Percentiles rank a stretch among this genome's conserved stretches.
phyloP scores from a whole-genome alignment of 768 basidiomycete genomes.

The Cystoderma amianthinum region DNA sequence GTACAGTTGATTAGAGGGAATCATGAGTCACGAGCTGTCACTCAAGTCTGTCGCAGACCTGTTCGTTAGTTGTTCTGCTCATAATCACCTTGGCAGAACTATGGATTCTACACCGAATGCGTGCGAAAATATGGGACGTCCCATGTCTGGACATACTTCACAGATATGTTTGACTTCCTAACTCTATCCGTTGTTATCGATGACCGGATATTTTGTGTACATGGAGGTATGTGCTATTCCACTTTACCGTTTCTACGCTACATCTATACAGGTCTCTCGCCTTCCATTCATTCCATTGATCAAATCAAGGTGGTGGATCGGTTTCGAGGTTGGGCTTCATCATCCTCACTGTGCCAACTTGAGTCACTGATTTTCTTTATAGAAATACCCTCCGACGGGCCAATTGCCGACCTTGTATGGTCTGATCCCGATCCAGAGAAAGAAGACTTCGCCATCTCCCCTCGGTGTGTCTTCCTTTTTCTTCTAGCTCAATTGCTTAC shows the following conservation, averaged over 20 bases:
- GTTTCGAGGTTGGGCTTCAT: conserved; percentile 67
- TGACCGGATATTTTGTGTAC: conserved; percentile 98
- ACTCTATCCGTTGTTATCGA: conserved; percentile 98
- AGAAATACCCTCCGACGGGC: conserved; percentile 99
- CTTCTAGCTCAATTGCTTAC: conserved; percentile 8
- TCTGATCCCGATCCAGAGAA: conserved; percentile 99
- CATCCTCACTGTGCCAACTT: too few species aligned
- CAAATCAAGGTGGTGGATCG: conserved; percentile 99
- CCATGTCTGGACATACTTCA: conserved; percentile 98
- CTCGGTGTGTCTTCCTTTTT: conserved; percentile 53
- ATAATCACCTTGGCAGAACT: conserved; percentile 58
- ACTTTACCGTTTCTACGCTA: conserved; percentile 7
- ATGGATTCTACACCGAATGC: conserved; percentile 99
- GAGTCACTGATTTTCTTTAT: too few species aligned
- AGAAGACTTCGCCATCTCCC: conserved; percentile 98
- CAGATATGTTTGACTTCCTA: conserved; percentile 99
- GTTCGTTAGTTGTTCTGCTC: conserved; percentile 12
- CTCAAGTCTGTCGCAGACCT: conserved; percentile 63
- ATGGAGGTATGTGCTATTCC: conserved; percentile 63
- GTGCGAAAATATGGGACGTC: conserved; percentile 94
- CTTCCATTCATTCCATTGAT: conserved; percentile 98
- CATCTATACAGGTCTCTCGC: conserved; percentile 69
- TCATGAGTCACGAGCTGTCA: conserved; percentile 96
- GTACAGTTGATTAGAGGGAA: conserved; percentile 97
- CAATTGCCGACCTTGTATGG: conserved; percentile 99